Percentiles rank a stretch among this genome's conserved stretches.
Evolutionary conservation across 495 filamentous ascomycete genomes (phyloP).

Genomic region (Lepraria neglecta): DNA sequence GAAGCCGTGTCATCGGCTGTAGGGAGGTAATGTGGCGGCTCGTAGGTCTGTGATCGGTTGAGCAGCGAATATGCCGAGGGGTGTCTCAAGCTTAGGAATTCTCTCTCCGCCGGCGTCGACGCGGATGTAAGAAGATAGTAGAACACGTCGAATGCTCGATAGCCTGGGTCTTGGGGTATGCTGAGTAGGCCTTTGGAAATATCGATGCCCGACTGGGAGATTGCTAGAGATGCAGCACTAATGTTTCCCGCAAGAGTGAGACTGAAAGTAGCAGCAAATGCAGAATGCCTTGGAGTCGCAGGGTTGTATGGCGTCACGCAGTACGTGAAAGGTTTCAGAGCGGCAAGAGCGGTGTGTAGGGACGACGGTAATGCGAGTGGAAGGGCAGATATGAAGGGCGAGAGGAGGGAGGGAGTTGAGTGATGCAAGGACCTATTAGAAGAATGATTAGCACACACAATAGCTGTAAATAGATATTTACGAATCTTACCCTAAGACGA

Average conservation of each 20-base stretch:
- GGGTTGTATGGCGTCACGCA: constrained; percentile 86
- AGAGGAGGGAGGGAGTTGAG: constrained; percentile 77
- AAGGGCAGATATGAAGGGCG: constrained; percentile 72
- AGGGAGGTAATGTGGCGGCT: constrained; percentile 82
- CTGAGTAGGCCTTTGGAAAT: constrained; percentile 73
- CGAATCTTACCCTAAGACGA: constrained; percentile 68
- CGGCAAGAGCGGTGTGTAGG: constrained; percentile 68
- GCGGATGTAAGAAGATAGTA: constrained; percentile 90
- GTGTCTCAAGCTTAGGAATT: constrained; percentile 81
- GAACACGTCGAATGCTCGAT: constrained; percentile 95
- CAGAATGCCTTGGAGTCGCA: constrained; percentile 72
- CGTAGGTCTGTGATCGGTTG: constrained; percentile 74
- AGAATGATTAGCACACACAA: constrained; percentile 41
- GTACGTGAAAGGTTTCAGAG: constrained; percentile 76
- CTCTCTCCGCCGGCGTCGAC: constrained; percentile 82
- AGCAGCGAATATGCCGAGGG: constrained; percentile 72
- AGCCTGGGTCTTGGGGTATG: constrained; percentile 70
- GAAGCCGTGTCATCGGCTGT: constrained; percentile 89
- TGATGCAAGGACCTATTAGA: constrained; percentile 60
- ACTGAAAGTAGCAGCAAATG: constrained; percentile 71
- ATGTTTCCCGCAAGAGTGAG: constrained; percentile 76
- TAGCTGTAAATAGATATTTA: constrained; percentile 10
- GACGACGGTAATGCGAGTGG: constrained; percentile 68
- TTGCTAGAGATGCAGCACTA: constrained; percentile 63
- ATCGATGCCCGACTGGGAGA: constrained; percentile 86